Evolutionary conservation across 371 early-diverging fungal genomes (phyloP), one percentile per base, ranked within the genome.

Genomic region (Mortierella sp.): DNA sequence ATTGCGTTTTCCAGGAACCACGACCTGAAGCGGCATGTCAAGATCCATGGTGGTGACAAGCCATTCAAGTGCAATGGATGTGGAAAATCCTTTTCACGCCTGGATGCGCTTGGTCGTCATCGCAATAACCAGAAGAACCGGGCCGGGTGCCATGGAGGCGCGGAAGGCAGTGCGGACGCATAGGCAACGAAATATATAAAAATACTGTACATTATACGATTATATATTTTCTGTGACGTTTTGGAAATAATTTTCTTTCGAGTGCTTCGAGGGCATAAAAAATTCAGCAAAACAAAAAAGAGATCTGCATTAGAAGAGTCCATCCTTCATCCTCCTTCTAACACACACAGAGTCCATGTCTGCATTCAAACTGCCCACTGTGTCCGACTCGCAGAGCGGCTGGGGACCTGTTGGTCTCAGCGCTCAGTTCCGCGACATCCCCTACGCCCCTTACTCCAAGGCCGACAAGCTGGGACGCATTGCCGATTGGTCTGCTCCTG

Each of bases 391-490:
- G 50, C 83, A 86, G 70, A 81, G 78, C 79, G 93, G 93, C 63
- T 94, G 94, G 94, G 95, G 95, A 46, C 95, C 94, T 34, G 81
- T 82, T 50, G 72, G 81, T 66, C 82, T 86, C 47, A 85, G 89
- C 58, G 79, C 83, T 21, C 86, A 88, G 60, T 90, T 91, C 83
- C 82, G 84, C 62, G 94, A 93, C 68, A 93, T 99, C 67, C 99
- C 99, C 15, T 99, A 95, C 82, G 92, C 95, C 30, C 97, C 97
- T 44, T 99, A 90, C 88, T 93, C 93, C 60, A 97, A 97, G 85
- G 87, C 91, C 39, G 99, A 99, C 81, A 94, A 95, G 70, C 84
- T 99, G 12, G 96, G 96, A 53, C 92, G 93, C 72, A 90, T 93
- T 41, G 97, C 98, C 61, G 95, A 97, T 84, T 97, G 97, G 96